Percentiles rank a stretch among this genome's conserved stretches.
Conservation (phyloP, 768 basidiomycete species). For the Peribolospora kevripleyi region DNA sequence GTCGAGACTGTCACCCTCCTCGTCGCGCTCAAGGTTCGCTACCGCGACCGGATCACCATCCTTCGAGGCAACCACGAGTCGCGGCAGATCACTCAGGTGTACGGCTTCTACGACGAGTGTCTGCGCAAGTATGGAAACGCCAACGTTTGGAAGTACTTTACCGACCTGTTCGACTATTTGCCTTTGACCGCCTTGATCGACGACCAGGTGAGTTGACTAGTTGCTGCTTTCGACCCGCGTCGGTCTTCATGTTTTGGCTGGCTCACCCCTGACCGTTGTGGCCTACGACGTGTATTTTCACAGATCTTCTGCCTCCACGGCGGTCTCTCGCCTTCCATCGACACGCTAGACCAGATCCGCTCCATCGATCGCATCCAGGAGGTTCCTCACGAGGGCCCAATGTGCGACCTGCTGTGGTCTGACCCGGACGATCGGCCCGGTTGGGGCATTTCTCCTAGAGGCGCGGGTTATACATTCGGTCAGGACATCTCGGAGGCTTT, state of each 20-base stretch:
- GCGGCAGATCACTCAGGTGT: constrained; percentile 98
- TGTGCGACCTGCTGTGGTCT: constrained; percentile 99
- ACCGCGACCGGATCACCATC: constrained; percentile 93
- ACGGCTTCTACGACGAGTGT: constrained; percentile 99
- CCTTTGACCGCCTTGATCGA: constrained; percentile 95
- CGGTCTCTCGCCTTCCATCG: constrained; percentile 92
- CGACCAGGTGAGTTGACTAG: constrained; percentile 56
- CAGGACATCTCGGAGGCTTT: constrained; percentile 98
- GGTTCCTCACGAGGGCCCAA: constrained; percentile 97
- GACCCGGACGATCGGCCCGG: constrained; percentile 98
- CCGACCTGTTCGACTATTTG: constrained; percentile 92
- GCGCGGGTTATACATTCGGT: constrained; percentile 96
- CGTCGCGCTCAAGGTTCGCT: constrained; percentile 88
- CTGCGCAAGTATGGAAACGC: constrained; percentile 98
- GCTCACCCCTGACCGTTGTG: background rate
- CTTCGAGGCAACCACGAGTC: constrained; percentile 96
- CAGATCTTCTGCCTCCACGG: constrained; percentile 98
- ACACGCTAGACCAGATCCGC: constrained; percentile 97
- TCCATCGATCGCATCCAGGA: constrained; percentile 97
- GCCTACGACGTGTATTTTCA: background rate
- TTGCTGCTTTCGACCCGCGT: background rate
- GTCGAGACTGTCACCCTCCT: constrained; percentile 96
- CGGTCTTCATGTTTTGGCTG: background rate
- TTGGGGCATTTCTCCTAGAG: constrained; percentile 97
- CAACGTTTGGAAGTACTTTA: constrained; percentile 98